Conservation (phyloP, 495 filamentous ascomycete genomes). For the Cetradonia linearis region DNA sequence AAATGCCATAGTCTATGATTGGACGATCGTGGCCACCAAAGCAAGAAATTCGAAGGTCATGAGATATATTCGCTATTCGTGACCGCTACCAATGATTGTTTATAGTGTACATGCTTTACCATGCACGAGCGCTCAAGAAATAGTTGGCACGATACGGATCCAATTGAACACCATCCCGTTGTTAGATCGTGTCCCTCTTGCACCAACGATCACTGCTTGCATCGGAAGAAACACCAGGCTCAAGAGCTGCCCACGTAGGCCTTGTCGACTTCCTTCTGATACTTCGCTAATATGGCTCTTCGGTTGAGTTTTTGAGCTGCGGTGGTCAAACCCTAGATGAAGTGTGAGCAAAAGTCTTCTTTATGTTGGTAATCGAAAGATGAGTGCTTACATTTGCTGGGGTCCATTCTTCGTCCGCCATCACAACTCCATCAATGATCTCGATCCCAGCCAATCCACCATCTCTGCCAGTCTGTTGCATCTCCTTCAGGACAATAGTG, state of each 20-base stretch:
- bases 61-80: background rate
- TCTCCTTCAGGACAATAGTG: constrained; percentile 64
- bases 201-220: background rate
- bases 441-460: constrained; percentile 78
- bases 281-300: constrained; percentile 41
- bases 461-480: constrained; percentile 62
- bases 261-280: constrained; percentile 38
- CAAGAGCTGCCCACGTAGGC: constrained; percentile 30
- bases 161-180: background rate
- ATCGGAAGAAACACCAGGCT: background rate
- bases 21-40: background rate
- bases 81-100: background rate
- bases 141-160: background rate
- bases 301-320: constrained; percentile 48
- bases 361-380: background rate
- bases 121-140: background rate
- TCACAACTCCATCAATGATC: constrained; percentile 82
- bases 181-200: background rate
- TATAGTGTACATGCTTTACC: background rate
- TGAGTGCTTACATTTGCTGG: constrained; percentile 74
- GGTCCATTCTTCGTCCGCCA: constrained; percentile 96
- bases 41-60: background rate
- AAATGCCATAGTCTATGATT: background rate
- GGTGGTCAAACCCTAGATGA: constrained; percentile 40
- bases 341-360: constrained; percentile 7